Conservation (phyloP, 2,329 filamentous ascomycete species). For the Mycosphaerella arachidis region DNA sequence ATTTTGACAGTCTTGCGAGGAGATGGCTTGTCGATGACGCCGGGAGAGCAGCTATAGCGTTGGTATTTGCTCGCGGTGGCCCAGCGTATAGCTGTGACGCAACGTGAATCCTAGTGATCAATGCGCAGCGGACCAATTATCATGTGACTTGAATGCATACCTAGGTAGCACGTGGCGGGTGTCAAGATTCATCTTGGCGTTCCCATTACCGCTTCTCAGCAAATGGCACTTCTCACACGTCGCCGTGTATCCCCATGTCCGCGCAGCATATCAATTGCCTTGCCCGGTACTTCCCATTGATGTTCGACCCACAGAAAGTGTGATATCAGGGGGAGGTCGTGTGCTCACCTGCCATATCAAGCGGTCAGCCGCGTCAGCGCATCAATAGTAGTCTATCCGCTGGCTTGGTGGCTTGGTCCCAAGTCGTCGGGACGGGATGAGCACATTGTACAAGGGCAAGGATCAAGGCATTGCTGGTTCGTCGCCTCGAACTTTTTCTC, state of each 20-base stretch:
- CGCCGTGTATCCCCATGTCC: no score
- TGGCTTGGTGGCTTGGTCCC: background rate
- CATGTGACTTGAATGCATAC: background rate
- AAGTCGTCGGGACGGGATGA: background rate
- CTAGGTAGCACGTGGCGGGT: background rate
- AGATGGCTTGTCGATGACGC: background rate
- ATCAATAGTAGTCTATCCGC: background rate
- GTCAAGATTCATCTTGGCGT: background rate
- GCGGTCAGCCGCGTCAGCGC: background rate
- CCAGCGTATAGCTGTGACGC: no score
- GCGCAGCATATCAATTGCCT: no score
- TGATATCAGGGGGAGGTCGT: background rate
- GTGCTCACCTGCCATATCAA: background rate
- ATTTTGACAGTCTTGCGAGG: background rate
- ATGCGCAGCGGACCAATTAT: no score
- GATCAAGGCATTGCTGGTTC: background rate
- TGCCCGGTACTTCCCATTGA: no score
- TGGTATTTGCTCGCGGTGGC: background rate
- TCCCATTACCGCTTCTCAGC: no score
- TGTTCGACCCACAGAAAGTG: background rate
- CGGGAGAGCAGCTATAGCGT: background rate
- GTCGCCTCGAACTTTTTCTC: background rate
- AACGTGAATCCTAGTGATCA: no score
- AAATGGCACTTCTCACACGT: no score
- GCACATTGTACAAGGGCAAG: background rate